Percentiles rank a stretch among this genome's conserved stretches.
phyloP scores from a whole-genome alignment of 2,329 filamentous ascomycete genomes.

The Botrytis cinerea region DNA sequence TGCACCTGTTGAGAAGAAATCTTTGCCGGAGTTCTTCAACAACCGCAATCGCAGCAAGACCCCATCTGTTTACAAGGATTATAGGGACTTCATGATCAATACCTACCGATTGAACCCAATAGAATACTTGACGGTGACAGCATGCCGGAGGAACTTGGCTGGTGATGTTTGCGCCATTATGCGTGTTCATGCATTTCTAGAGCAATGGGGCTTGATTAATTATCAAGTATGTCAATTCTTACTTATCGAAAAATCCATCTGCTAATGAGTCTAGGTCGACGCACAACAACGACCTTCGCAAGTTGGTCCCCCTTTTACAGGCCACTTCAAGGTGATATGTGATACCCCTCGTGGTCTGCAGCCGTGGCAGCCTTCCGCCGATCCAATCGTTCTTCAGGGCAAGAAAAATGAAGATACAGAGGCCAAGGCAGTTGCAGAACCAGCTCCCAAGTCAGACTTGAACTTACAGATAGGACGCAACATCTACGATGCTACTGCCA shows the following conservation, averaged over 20 bases:
- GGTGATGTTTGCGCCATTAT: conserved; percentile 99
- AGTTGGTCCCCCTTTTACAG: conserved; percentile 94
- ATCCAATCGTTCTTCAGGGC: conserved; percentile 65
- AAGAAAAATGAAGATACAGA: conserved; percentile 53
- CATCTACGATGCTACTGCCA: conserved; percentile 92
- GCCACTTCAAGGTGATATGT: conserved; percentile 93
- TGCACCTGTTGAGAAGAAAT: conserved; percentile 89
- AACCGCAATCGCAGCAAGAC: conserved; percentile 98
- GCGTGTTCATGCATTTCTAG: conserved; percentile 95
- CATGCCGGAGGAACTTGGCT: conserved; percentile 89
- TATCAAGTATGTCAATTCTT: conserved; percentile 71
- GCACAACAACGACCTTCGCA: conserved; percentile 92
- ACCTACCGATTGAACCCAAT: conserved; percentile 94
- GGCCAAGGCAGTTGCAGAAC: conserved; percentile 62
- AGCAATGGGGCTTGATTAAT: conserved; percentile 98
- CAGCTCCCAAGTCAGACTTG: conserved; percentile 72
- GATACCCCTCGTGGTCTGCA: conserved; percentile 94
- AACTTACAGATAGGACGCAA: conserved; percentile 94
- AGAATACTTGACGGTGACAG: conserved; percentile 96
- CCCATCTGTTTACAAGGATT: conserved; percentile 95
- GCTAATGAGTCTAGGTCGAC: conserved; percentile 70
- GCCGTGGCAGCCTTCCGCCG: conserved; percentile 88
- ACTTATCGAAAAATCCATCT: neutral
- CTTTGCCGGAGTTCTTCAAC: conserved; percentile 97
- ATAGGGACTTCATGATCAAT: conserved; percentile 99